A percentile compares a stretch with the other conserved stretches of the same genome.
Evolutionary conservation across 441 rosid genomes (phyloP).

Genomic region (Capsella rubella): DNA sequence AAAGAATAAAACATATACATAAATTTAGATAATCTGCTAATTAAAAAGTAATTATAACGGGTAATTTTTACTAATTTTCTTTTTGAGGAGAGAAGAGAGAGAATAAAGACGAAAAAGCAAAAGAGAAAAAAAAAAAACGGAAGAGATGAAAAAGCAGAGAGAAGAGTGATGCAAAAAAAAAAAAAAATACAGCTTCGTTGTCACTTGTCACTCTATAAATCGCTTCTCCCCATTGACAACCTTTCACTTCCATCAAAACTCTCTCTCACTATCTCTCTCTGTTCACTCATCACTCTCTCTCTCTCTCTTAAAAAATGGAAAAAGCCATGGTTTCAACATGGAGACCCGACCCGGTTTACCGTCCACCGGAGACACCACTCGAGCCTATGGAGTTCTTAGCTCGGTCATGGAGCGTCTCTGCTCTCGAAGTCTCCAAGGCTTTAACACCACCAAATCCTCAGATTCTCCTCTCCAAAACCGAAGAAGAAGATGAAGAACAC

Average conservation of each 20-base stretch:
- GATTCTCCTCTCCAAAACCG: slow-evolving; percentile 53
- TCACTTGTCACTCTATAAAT: slow-evolving; percentile 46
- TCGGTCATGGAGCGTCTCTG: slow-evolving; percentile 93
- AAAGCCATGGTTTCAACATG: slow-evolving; percentile 56
- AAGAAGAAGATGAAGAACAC: slow-evolving; percentile 67
- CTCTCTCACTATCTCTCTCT: slow-evolving; percentile 9
- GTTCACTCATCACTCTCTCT: neutral
- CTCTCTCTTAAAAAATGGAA: slow-evolving; percentile 44
- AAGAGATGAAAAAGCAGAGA: slow-evolving; percentile 37
- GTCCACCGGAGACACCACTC: slow-evolving; percentile 87
- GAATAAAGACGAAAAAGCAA: slow-evolving; percentile 10
- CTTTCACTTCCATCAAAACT: slow-evolving; percentile 39
- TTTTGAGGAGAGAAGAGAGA: neutral
- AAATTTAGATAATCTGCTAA: neutral
- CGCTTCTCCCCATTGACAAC: slow-evolving; percentile 27
- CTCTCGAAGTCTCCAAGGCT: slow-evolving; percentile 83
- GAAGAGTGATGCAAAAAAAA: slow-evolving; percentile 1
- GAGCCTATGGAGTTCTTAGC: slow-evolving; percentile 97
- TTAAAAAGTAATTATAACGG: neutral
- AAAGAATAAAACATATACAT: neutral
- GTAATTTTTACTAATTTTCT: neutral
- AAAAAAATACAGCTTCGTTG: slow-evolving; percentile 33
- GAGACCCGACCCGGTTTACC: slow-evolving; percentile 68
- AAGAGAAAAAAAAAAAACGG: slow-evolving; percentile 12
- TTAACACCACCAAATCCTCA: slow-evolving; percentile 55